These are phyloP conservation scores for Boletus fagicola DNA, from an alignment of 768 basidiomycete species.

Conservation along the genomic window DNA sequence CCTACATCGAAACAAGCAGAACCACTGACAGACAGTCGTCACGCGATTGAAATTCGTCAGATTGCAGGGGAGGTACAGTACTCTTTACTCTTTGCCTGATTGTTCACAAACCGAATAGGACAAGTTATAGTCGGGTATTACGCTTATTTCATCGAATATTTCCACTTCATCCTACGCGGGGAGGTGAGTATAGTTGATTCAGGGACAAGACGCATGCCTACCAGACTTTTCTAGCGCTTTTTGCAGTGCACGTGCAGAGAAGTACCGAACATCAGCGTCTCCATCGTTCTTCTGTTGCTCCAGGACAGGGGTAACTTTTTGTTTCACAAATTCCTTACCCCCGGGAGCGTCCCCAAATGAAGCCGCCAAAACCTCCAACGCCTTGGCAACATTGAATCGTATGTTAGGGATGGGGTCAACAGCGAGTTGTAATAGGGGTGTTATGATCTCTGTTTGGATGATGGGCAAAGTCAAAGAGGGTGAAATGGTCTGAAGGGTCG, in stretches of 20 bases:
- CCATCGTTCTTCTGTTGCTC: constrained; percentile 84
- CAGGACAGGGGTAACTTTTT: constrained; percentile 76
- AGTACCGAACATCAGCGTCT: constrained; percentile 97
- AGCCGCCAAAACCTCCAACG: constrained; percentile 81
- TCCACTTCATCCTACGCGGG: constrained; percentile 22
- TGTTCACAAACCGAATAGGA: constrained; percentile 22
- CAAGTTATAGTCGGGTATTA: constrained; percentile 31
- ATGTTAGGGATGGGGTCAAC: constrained; percentile 97
- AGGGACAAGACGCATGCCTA: constrained; percentile 14
- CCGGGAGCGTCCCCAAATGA: constrained; percentile 63
- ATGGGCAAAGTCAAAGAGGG: constrained; percentile 85
- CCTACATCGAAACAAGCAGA: background rate
- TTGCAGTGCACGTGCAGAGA: constrained; percentile 79
- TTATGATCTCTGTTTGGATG: constrained; percentile 79
- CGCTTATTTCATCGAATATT: constrained; percentile 20
- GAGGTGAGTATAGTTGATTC: constrained; percentile 2
- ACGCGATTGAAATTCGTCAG: constrained; percentile 21
- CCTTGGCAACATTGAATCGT: constrained; percentile 97
- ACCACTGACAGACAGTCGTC: constrained; percentile 2
- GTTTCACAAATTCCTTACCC: constrained; percentile 71
- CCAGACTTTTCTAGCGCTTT: constrained; percentile 45
- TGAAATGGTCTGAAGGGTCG: constrained; percentile 76
- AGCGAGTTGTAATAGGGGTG: constrained; percentile 77
- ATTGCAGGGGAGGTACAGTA: constrained; percentile 32
- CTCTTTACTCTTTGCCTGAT: constrained; percentile 29